Conservation (phyloP, 2,329 filamentous ascomycete species). For the Phialophora macrospora region DNA sequence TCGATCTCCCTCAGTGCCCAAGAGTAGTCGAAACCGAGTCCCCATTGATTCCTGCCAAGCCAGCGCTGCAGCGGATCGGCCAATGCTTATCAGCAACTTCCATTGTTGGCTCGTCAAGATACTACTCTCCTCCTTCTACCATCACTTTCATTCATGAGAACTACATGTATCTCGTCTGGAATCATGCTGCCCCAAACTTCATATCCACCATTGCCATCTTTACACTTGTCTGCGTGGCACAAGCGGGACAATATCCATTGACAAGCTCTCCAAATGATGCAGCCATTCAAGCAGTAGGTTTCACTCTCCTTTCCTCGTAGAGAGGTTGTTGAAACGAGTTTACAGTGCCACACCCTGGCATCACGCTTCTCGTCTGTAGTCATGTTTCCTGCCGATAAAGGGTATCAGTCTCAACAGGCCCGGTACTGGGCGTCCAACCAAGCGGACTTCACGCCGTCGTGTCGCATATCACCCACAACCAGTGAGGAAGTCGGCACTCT, state of each 20-base stretch:
- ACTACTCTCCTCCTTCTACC: no score
- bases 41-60: no score
- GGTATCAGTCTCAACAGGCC: constrained; percentile 8
- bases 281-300: background rate
- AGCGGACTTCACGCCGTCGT: constrained; percentile 7
- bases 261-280: background rate
- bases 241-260: constrained; percentile 1
- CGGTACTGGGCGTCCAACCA: constrained; percentile 13
- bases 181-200: background rate
- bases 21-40: no score
- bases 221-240: background rate
- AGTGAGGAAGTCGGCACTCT: background rate
- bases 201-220: background rate
- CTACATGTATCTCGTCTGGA: background rate
- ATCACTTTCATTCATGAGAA: background rate
- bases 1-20: no score
- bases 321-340: background rate
- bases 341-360: constrained; percentile 4
- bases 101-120: no score
- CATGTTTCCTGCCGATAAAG: background rate
- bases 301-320: background rate
- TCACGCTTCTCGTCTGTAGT: background rate
- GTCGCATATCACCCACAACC: background rate
- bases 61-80: no score
- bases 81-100: background rate